phyloP scores from a whole-genome alignment of 2,329 filamentous ascomycete genomes.

The Pseudopithomyces maydicus region DNA sequence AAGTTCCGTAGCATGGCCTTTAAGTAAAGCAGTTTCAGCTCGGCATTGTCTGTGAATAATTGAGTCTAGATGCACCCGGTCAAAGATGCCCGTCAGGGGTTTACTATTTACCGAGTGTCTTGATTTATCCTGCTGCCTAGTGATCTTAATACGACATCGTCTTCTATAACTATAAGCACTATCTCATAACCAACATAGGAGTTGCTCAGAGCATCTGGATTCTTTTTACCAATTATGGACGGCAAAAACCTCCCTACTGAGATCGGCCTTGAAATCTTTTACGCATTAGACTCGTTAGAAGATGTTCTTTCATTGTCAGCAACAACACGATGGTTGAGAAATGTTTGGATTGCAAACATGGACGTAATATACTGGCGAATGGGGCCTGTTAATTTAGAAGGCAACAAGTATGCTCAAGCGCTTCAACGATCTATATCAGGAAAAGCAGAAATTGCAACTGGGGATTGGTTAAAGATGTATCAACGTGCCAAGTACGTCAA shows the following conservation, averaged over 20 bases:
- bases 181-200: too few species aligned
- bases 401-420: background rate
- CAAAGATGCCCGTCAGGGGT: too few species aligned
- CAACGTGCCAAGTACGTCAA: background rate
- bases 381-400: background rate
- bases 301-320: background rate
- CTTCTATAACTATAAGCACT: too few species aligned
- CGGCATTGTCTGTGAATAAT: too few species aligned
- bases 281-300: background rate
- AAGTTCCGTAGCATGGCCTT: too few species aligned
- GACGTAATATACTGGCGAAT: background rate
- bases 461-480: background rate
- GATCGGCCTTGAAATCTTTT: background rate
- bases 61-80: too few species aligned
- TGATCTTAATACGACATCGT: too few species aligned
- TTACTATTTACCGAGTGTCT: too few species aligned
- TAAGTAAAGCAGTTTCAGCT: too few species aligned
- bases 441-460: background rate
- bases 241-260: background rate
- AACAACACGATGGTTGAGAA: background rate
- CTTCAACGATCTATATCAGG: background rate
- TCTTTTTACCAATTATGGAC: background rate
- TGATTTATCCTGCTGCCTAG: too few species aligned
- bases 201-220: too few species aligned
- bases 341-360: background rate